These are phyloP conservation scores for Colletotrichum neosansevieriae DNA, from an alignment of 2,329 filamentous ascomycete species.

Conservation along the genomic window DNA sequence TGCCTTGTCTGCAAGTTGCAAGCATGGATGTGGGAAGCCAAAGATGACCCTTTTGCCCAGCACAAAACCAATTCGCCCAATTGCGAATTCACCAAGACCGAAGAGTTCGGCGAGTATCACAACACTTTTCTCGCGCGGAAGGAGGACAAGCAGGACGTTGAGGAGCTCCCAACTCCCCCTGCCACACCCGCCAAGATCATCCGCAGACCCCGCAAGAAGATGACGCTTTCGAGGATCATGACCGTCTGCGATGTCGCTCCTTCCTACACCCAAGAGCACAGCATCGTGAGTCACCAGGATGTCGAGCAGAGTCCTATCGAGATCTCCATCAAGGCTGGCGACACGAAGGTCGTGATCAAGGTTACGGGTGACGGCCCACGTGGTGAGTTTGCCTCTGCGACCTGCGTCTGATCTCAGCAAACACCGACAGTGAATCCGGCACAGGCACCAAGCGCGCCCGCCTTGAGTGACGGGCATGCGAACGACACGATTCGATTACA, in stretches of 20 bases:
- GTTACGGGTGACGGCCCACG: not conserved
- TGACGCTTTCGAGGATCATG: not conserved
- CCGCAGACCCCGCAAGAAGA: not conserved
- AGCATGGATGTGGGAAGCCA: slow-evolving; percentile 21
- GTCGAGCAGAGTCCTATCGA: not conserved
- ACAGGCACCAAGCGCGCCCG: slow-evolving; percentile 3
- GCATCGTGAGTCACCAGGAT: not conserved
- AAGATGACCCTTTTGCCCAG: slow-evolving; percentile 23
- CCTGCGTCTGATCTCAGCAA: too few relatives aligned
- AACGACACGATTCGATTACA: fast-evolving
- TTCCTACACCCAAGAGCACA: not conserved
- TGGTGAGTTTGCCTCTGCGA: not conserved
- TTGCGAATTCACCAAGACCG: not conserved
- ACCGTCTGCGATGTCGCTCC: not conserved
- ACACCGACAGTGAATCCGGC: not conserved
- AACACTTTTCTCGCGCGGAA: not conserved
- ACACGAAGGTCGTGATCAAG: not conserved
- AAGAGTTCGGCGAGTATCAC: not conserved
- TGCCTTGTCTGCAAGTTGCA: slow-evolving; percentile 23
- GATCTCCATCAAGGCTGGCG: not conserved
- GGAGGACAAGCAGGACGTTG: not conserved
- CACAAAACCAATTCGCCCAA: not conserved
- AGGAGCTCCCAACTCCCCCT: not conserved
- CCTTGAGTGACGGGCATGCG: fast-evolving
- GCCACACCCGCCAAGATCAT: not conserved